Evolutionary conservation across 192 early-diverging fungal genomes (phyloP).

Genomic region (Coemansia sp.): DNA sequence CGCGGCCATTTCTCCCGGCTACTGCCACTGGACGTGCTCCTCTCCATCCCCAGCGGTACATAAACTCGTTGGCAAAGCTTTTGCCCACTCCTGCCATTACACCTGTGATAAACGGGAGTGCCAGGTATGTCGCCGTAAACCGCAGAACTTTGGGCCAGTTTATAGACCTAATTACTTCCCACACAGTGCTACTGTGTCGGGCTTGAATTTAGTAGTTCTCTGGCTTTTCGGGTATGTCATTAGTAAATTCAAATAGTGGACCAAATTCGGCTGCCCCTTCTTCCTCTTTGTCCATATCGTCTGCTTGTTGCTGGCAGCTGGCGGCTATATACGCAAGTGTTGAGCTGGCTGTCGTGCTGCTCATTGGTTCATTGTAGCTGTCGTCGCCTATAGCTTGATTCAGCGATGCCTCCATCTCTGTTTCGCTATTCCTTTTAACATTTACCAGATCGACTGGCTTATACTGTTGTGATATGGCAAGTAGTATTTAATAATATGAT

Average conservation of each 20-base stretch:
- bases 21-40: no score
- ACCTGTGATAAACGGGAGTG: conserved; percentile 56
- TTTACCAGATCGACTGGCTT: background rate
- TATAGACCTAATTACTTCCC: conserved; percentile 12
- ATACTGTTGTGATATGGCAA: conserved; percentile 5
- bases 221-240: conserved; percentile 6
- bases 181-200: background rate
- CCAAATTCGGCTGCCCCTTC: conserved; percentile 12
- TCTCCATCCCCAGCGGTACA: conserved; percentile 74
- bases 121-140: conserved; percentile 44
- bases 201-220: background rate
- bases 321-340: conserved; percentile 17
- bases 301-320: background rate
- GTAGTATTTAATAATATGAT: background rate
- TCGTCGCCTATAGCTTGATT: background rate
- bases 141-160: conserved; percentile 25
- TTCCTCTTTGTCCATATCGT: background rate
- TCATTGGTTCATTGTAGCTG: background rate
- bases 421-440: background rate
- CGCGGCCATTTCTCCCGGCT: no score
- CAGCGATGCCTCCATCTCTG: background rate
- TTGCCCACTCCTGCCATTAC: conserved; percentile 75
- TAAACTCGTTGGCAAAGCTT: conserved; percentile 79
- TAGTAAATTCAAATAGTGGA: conserved; percentile 11
- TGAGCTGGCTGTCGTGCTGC: background rate